A percentile compares a stretch with the other conserved stretches of the same genome.
Evolutionary conservation across 805 yeast species (phyloP).

Genomic region (Lipomyces sp.): DNA sequence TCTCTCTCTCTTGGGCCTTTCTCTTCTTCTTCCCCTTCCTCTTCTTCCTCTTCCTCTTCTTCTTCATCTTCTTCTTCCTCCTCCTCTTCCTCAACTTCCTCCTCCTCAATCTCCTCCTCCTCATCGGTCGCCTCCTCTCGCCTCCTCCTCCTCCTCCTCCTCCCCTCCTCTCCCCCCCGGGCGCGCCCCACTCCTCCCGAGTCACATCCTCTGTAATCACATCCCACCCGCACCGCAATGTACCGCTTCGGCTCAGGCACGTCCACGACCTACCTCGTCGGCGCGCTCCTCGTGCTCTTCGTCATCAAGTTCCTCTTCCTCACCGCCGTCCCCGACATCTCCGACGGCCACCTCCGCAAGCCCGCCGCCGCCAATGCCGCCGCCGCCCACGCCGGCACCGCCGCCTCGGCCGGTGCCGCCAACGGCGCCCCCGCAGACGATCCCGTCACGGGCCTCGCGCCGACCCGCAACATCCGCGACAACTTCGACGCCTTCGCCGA

Average conservation of each 20-base stretch:
- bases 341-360: too few species aligned
- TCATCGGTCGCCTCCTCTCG: neutral
- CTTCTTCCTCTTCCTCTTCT: neutral
- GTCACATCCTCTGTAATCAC: too few species aligned
- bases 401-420: neutral
- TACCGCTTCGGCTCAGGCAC: constrained; percentile 13
- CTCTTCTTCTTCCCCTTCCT: constrained; percentile 8
- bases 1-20: too few species aligned
- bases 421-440: constrained; percentile 5
- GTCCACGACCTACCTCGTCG: constrained; percentile 25
- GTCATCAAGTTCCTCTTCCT: constrained; percentile 27
- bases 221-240: constrained; percentile 8
- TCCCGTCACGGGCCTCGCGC: constrained; percentile 3
- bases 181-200: neutral
- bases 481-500: constrained; percentile 27
- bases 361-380: neutral
- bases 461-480: constrained; percentile 15
- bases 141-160: neutral
- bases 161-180: neutral
- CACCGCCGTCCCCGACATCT: constrained; percentile 8
- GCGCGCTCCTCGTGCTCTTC: constrained; percentile 27
- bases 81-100: neutral
- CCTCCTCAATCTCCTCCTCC: neutral
- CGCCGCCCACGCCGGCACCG: neutral
- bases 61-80: neutral